Evolutionary conservation across 768 basidiomycete genomes (phyloP), one percentile per base, ranked within the genome.

Genomic region (Kwoniella sp.): DNA sequence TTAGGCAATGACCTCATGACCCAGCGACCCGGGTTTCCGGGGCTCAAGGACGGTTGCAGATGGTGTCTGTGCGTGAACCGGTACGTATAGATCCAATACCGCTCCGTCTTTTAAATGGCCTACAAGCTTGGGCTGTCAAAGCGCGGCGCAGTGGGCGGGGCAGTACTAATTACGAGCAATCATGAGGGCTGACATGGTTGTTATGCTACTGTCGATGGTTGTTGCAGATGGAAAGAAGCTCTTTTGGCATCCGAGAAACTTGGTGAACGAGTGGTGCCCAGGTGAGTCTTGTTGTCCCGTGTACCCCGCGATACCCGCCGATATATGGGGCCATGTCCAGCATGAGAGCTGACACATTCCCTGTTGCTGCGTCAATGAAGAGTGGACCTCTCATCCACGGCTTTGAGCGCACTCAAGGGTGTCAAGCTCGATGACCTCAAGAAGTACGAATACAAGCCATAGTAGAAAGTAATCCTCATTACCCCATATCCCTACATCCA

Each of bases 41-140:
- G 77, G 2, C 54, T 79, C 55, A 77, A 64, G 52, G 73, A 74
- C 30, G 78, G 78, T n/a, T 79, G 78, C 60, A 51, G 65, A 55
- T 79, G 78, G 78, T 79, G 78, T 71, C 64, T 79, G 27, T 79
- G 78, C 55, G 78, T 79, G 10, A 66, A 71, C n/a, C 51, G 77
- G 77, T 75, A 27, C 37, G 73, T 55, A 21, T 40, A 36, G 12
- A 46, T 26, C 15, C 33, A 5, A n/a, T n/a, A n/a, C n/a, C n/a
- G n/a, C n/a, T n/a, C n/a, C n/a, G n/a, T n/a, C n/a, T n/a, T n/a
- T n/a, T n/a, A n/a, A n/a, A n/a, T n/a, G n/a, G n/a, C n/a, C n/a
- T n/a, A n/a, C n/a, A n/a, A n/a, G n/a, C n/a, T n/a, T n/a, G n/a
- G n/a, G n/a, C n/a, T n/a, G n/a, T n/a, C n/a, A n/a, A n/a, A n/a